These are phyloP conservation scores for Nothophaeocryptopus gaeumannii DNA, from an alignment of 2,329 filamentous ascomycete genomes.

Conservation along the genomic window DNA sequence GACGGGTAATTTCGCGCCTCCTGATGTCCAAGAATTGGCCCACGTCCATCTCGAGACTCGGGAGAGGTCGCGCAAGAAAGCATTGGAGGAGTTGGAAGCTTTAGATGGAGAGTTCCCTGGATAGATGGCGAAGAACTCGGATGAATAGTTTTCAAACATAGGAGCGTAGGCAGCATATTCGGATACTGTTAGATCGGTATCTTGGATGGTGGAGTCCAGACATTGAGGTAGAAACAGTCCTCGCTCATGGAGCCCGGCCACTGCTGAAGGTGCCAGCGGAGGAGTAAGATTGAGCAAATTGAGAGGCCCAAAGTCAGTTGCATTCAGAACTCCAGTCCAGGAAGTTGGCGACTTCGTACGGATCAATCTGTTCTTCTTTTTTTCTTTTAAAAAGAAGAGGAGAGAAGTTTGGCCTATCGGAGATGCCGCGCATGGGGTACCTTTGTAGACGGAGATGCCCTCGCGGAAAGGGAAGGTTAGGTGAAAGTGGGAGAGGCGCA, in stretches of 20 bases:
- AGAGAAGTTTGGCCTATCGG: background rate
- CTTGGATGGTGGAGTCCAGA: background rate
- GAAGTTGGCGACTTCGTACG: background rate
- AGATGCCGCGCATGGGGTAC: background rate
- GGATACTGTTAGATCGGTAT: background rate
- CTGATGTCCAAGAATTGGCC: background rate
- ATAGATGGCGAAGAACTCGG: background rate
- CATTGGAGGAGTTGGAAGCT: background rate
- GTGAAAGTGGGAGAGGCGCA: too few relatives aligned
- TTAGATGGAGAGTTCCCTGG: background rate
- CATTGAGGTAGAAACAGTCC: background rate
- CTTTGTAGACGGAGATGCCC: constrained; percentile 1
- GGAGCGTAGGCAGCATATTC: background rate
- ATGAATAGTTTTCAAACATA: background rate
- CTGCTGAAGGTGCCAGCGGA: background rate
- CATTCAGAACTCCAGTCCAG: constrained; percentile 4
- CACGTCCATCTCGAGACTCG: constrained; percentile 5
- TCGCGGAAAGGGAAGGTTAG: background rate
- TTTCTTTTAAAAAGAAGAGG: too few relatives aligned
- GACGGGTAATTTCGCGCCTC: background rate
- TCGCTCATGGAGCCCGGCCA: background rate
- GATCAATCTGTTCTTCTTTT: background rate
- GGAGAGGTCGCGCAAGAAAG: background rate
- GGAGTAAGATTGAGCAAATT: background rate
- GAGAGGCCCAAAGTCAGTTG: constrained; percentile 3